Percentiles rank a stretch among this genome's conserved stretches.
Conservation (phyloP, 495 filamentous ascomycete species). For the Aspergillus affinis region DNA sequence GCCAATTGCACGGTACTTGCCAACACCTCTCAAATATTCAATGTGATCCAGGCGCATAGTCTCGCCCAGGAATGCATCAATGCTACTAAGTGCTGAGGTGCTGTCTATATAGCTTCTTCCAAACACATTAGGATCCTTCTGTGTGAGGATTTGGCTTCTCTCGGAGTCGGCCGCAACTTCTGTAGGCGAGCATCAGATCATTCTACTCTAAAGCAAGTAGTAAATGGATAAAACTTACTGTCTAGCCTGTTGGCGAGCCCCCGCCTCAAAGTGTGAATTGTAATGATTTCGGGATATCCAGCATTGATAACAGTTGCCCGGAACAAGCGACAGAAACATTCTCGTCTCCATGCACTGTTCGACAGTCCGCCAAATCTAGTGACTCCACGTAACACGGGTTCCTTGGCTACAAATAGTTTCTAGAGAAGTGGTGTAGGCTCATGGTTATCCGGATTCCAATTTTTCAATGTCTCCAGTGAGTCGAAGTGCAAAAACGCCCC, state of each 20-base stretch:
- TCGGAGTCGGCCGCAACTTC: slow-evolving; percentile 12
- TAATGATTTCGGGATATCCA: slow-evolving; percentile 15
- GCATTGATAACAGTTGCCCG: slow-evolving; percentile 9
- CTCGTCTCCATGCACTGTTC: slow-evolving; percentile 8
- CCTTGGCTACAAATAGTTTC: slow-evolving; percentile 10
- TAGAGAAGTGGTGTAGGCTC: slow-evolving; percentile 3
- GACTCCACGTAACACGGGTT: slow-evolving; percentile 9
- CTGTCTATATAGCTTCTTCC: slow-evolving; percentile 16
- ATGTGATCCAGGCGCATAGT: too few species aligned
- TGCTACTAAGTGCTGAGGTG: slow-evolving; percentile 13
- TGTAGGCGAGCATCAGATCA: slow-evolving; percentile 10
- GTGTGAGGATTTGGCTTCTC: slow-evolving; percentile 14
- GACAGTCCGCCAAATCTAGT: slow-evolving; percentile 7
- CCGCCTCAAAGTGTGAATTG: slow-evolving; percentile 12
- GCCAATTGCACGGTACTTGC: too few species aligned
- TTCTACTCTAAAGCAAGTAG: slow-evolving; percentile 2
- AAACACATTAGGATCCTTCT: slow-evolving; percentile 14
- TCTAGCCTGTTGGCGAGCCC: slow-evolving; percentile 11
- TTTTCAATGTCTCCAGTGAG: slow-evolving; percentile 9
- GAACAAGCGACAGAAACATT: slow-evolving; percentile 8
- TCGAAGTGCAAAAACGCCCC: slow-evolving; percentile 7
- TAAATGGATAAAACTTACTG: slow-evolving; percentile 6
- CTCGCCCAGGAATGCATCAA: too few species aligned
- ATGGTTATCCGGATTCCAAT: slow-evolving; percentile 8
- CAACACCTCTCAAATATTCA: too few species aligned